These are phyloP conservation scores for Monosporascus sp. DNA, from an alignment of 2,329 filamentous ascomycete genomes.

Conservation along the genomic window DNA sequence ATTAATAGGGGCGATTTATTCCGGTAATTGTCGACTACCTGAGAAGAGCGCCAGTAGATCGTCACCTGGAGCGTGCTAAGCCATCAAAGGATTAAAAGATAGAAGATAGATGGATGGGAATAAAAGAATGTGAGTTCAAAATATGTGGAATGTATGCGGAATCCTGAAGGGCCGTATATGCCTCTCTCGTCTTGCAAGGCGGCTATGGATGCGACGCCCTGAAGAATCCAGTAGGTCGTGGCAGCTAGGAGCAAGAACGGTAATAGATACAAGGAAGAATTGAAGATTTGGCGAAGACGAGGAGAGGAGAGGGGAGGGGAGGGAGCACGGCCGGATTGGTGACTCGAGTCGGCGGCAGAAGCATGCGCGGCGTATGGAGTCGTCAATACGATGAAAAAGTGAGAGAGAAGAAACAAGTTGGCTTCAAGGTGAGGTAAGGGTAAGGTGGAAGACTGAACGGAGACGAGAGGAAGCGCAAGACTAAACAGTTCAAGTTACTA, in stretches of 20 bases:
- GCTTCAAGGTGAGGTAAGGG: slow-evolving; percentile 5
- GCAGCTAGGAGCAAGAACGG: slow-evolving; percentile 9
- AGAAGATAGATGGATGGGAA: neutral
- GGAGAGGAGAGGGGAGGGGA: slow-evolving; percentile 4
- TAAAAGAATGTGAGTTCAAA: neutral
- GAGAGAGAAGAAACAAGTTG: slow-evolving; percentile 12
- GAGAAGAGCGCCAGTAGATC: neutral
- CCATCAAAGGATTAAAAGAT: neutral
- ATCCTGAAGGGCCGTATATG: slow-evolving; percentile 14
- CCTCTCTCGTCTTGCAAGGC: slow-evolving; percentile 12
- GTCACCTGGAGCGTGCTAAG: neutral
- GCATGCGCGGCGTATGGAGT: neutral
- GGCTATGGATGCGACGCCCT: slow-evolving; percentile 22
- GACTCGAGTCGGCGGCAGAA: neutral
- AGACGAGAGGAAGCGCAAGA: too few relatives aligned
- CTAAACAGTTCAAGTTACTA: too few relatives aligned
- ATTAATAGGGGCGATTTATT: slow-evolving; percentile 12
- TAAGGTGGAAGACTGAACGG: too few relatives aligned
- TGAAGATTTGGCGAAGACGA: slow-evolving; percentile 8
- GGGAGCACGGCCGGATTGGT: slow-evolving; percentile 14
- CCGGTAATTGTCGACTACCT: neutral
- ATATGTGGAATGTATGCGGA: slow-evolving; percentile 12
- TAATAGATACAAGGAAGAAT: slow-evolving; percentile 12
- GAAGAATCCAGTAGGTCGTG: neutral
- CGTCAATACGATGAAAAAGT: slow-evolving; percentile 15